phyloP scores from a whole-genome alignment of 371 early-diverging fungal genomes.

The Lichtheimia hyalospora region DNA sequence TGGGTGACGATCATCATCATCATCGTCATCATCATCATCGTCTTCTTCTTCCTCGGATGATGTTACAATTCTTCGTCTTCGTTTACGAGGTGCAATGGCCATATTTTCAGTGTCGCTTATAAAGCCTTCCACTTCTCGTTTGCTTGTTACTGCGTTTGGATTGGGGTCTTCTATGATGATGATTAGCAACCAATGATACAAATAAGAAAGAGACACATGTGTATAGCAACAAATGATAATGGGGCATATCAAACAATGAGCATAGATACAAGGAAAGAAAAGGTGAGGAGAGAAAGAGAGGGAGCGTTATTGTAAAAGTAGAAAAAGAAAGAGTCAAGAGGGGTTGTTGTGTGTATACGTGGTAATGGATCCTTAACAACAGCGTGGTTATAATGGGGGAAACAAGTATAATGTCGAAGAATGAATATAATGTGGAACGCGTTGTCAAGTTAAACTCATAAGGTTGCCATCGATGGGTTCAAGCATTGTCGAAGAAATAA shows the following conservation, averaged over 20 bases:
- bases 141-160: constrained; percentile 5
- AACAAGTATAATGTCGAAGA: too few relatives aligned
- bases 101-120: not conserved
- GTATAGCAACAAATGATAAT: too few relatives aligned
- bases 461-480: too few relatives aligned
- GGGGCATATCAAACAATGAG: too few relatives aligned
- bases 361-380: not conserved
- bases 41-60: constrained; percentile 23
- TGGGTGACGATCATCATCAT: constrained; percentile 9
- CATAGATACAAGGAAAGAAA: not conserved
- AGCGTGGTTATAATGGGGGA: too few relatives aligned
- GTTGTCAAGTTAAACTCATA: too few relatives aligned
- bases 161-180: constrained; percentile 2
- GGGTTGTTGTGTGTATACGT: not conserved
- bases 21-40: constrained; percentile 10
- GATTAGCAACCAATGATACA: too few relatives aligned
- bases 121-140: constrained; percentile 5
- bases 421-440: too few relatives aligned
- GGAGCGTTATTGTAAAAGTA: not conserved
- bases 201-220: too few relatives aligned
- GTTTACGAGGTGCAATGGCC: constrained; percentile 16
- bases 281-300: not conserved
- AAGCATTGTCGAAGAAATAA: too few relatives aligned
- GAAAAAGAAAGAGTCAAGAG: too few relatives aligned
- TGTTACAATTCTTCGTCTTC: constrained; percentile 19